Conservation (phyloP, 495 filamentous ascomycete species). For the Daldinia vernicosa region DNA sequence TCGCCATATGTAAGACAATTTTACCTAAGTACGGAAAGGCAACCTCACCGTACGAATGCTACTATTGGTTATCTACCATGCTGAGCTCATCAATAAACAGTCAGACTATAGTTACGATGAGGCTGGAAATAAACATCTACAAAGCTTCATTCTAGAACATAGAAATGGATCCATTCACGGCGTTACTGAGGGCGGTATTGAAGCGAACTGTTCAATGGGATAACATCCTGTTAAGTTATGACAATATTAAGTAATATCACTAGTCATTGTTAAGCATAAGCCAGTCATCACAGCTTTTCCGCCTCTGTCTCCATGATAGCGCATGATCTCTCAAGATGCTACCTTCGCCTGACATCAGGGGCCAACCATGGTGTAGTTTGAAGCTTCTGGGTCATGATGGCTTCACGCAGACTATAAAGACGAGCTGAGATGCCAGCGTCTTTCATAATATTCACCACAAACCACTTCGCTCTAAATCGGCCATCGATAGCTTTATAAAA, state of each 20-base stretch:
- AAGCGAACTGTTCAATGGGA: neutral
- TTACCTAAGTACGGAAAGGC: conserved; percentile 2
- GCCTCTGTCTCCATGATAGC: neutral
- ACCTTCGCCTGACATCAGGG: conserved; percentile 1
- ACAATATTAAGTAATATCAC: neutral
- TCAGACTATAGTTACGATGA: conserved; percentile 2
- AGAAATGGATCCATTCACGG: neutral
- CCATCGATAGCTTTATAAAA: neutral
- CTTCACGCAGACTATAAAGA: conserved; percentile 4
- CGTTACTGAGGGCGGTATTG: neutral
- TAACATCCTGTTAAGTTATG: neutral
- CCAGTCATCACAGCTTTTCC: neutral
- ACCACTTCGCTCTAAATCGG: neutral
- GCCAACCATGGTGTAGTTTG: neutral
- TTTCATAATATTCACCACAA: neutral
- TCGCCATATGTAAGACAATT: neutral
- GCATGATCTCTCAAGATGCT: conserved; percentile 7
- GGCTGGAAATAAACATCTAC: neutral
- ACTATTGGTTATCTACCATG: neutral
- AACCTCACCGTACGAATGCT: neutral
- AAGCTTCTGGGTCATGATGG: neutral
- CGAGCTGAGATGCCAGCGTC: neutral
- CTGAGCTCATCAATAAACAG: conserved; percentile 12
- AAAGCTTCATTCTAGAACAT: conserved; percentile 1
- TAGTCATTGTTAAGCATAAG: neutral